phyloP scores from a whole-genome alignment of 1,284 basidiomycete species.

The Puccinia triticina region DNA sequence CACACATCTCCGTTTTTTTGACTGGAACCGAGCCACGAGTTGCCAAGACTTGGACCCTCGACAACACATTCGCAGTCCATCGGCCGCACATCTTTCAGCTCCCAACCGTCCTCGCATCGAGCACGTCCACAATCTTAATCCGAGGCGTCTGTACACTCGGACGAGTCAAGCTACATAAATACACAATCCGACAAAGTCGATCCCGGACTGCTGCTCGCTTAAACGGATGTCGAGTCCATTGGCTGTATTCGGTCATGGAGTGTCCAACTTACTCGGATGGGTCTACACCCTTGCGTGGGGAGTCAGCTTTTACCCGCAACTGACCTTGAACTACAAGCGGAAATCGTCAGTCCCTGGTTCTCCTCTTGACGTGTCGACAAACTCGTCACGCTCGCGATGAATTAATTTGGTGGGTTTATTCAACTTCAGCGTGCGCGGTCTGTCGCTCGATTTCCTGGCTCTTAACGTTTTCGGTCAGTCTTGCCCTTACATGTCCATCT shows the following conservation, averaged over 20 bases:
- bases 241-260: slow-evolving; percentile 1
- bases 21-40: no score
- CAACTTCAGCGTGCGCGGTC: slow-evolving; percentile 51
- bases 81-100: no score
- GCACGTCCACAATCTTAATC: no score
- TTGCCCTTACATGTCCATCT: no score
- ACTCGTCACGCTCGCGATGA: not conserved
- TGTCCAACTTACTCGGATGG: slow-evolving; percentile 57
- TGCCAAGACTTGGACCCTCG: no score
- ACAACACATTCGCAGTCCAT: no score
- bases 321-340: slow-evolving; percentile 53
- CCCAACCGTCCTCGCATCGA: no score
- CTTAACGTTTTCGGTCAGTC: slow-evolving; percentile 54
- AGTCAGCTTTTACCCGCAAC: slow-evolving; percentile 58
- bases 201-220: no score
- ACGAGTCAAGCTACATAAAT: no score
- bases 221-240: slow-evolving; percentile 21
- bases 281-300: slow-evolving; percentile 57
- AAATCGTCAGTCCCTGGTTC: slow-evolving; percentile 50
- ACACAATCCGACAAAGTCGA: no score
- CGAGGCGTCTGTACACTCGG: no score
- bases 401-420: not conserved
- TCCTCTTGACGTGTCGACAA: not conserved
- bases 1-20: no score
- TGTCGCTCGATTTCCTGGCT: slow-evolving; percentile 56